Conservation (phyloP, 2,329 filamentous ascomycete species). For the Aspergillus sp. region DNA sequence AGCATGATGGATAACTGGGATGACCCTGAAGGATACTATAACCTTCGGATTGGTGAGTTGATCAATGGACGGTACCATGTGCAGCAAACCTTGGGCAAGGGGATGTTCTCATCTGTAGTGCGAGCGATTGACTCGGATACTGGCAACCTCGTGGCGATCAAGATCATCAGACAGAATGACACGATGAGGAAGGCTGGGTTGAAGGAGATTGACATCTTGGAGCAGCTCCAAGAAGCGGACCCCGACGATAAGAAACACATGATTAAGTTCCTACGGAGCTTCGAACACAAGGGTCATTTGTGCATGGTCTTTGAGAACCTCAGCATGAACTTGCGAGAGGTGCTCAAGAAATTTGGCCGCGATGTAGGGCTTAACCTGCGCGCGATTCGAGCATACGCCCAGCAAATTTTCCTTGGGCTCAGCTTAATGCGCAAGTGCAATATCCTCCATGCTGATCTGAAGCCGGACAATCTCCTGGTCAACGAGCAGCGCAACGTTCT, state of each 20-base stretch:
- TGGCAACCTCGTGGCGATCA: conserved; percentile 83
- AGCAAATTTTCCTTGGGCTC: conserved; percentile 90
- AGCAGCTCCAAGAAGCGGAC: conserved; percentile 82
- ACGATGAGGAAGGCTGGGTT: conserved; percentile 86
- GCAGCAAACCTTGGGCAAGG: conserved; percentile 81
- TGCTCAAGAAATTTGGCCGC: conserved; percentile 92
- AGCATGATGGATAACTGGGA: conserved; percentile 90
- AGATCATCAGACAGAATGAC: conserved; percentile 96
- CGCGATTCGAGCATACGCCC: conserved; percentile 84
- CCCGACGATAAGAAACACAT: conserved; percentile 88
- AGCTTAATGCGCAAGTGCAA: conserved; percentile 87
- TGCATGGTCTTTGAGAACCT: conserved; percentile 98
- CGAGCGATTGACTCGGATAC: conserved; percentile 76
- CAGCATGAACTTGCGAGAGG: conserved; percentile 85
- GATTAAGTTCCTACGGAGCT: conserved; percentile 80
- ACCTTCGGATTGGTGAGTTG: conserved; percentile 86
- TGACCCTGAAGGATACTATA: conserved; percentile 94
- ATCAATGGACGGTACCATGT: conserved; percentile 88
- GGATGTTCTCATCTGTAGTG: conserved; percentile 96
- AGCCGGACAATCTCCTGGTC: conserved; percentile 95
- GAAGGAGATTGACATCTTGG: conserved; percentile 90
- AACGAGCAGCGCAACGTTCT: conserved; percentile 80
- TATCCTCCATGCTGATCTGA: conserved; percentile 92
- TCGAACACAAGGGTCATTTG: conserved; percentile 91
- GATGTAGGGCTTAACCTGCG: conserved; percentile 88